Base-by-base conservation (phyloP, 1,284 basidiomycete species). In the Phylloboletellus chloephorus region DNA sequence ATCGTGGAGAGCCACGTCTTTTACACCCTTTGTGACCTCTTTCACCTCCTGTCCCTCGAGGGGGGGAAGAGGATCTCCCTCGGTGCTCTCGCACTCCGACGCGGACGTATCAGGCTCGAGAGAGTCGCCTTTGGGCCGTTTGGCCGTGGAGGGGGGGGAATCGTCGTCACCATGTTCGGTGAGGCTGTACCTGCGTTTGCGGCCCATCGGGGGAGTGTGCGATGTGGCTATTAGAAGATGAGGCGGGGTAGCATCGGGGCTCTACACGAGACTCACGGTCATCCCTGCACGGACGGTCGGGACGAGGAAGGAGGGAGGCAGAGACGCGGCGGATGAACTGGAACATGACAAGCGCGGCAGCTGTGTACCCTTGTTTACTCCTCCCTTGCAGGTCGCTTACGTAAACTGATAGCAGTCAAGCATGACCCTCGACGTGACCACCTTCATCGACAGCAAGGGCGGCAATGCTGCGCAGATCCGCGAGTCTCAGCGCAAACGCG, bases 391-490 rank as follows among this genome's bases (percentile, higher is more conserved):
- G 12, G 15, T 12, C 0, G 32, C 55, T 58, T 54, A 54, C 39
- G 42, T 54, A 58, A 54, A 15, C 7, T 13, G 5, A n/a, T 5
- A 8, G 5, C 15, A n/a, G n/a, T n/a, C n/a, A n/a, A n/a, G n/a
- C 35, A 79, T 80, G 86, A 89, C 86, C 22, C 67, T 89, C 47
- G 86, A 89, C 68, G 70, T 88, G n/a, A 69, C 79, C 7, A 73
- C 72, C 43, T 89, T 89, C 52, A 84, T 89, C 51, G 80, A 86
- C 58, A 80, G 72, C 67, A 95, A 93, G 63, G 96, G 95, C 26
- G 96, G 95, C 36, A 89, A 97, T 69, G 83, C 93, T n/a, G 83
- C 90, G 54, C 76, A 86, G 58, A 94, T 98, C 53, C 74, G 85
- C 49, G 91, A 93, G 58, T 96, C 92, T 11, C 94, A 98, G 70